A percentile compares a stretch with the other conserved stretches of the same genome.
These are phyloP conservation scores for Calonectria montana DNA, from an alignment of 2,329 filamentous ascomycete species.

Conservation along the genomic window DNA sequence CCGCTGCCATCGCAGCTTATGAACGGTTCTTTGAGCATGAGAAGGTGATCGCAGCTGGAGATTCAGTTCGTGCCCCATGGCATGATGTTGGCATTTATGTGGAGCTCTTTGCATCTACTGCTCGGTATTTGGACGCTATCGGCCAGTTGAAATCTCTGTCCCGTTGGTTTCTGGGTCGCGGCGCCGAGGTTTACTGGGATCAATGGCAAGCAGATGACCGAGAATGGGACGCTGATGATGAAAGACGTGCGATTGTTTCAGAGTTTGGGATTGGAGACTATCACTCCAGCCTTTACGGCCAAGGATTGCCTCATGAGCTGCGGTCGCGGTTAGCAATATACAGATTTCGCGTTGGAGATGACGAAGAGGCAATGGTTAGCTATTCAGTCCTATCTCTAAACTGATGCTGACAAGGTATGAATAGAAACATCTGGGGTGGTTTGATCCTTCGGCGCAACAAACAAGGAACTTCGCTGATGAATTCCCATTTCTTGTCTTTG, in stretches of 20 bases:
- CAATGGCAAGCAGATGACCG: constrained; percentile 77
- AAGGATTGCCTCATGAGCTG: constrained; percentile 81
- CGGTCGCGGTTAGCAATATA: constrained; percentile 87
- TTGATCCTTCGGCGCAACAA: constrained; percentile 71
- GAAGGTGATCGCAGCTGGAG: constrained; percentile 44
- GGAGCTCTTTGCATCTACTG: constrained; percentile 78
- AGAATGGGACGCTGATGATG: constrained; percentile 85
- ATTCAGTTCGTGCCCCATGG: constrained; percentile 69
- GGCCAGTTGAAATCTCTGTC: constrained; percentile 76
- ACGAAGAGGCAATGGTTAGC: constrained; percentile 80
- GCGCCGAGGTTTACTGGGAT: constrained; percentile 83
- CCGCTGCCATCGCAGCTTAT: constrained; percentile 61
- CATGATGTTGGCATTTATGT: constrained; percentile 87
- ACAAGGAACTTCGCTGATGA: constrained; percentile 65
- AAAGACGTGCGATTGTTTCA: constrained; percentile 71
- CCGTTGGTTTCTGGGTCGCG: constrained; percentile 85
- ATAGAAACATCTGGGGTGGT: constrained; percentile 74
- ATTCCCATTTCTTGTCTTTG: constrained; percentile 83
- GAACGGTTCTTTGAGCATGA: constrained; percentile 58
- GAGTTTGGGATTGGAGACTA: constrained; percentile 69
- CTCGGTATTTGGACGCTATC: constrained; percentile 74
- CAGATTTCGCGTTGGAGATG: constrained; percentile 76
- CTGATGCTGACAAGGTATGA: constrained; percentile 23
- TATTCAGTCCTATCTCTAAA: neutral
- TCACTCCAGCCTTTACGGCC: constrained; percentile 72